phyloP scores from a whole-genome alignment of 768 basidiomycete species.

The Suillus decipiens region DNA sequence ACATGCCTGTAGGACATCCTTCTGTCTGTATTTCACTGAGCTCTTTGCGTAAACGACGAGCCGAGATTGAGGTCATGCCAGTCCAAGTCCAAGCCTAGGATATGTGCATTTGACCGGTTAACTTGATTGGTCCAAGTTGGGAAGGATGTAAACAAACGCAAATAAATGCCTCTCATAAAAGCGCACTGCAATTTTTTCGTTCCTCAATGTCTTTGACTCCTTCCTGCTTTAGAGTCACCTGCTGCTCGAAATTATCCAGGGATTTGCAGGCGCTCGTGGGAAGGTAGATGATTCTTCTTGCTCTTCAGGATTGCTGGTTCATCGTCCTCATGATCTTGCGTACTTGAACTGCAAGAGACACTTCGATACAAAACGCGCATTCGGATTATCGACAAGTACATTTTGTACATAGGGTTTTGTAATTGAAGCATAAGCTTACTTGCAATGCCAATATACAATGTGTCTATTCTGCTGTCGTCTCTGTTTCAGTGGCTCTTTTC shows the following conservation, averaged over 20 bases:
- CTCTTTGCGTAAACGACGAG: constrained; percentile 70
- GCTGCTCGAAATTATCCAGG: constrained; percentile 42
- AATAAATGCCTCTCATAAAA: constrained; percentile 36
- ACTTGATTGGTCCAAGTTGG: constrained; percentile 12
- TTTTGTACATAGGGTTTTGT: background rate
- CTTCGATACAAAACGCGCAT: background rate
- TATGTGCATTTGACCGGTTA: constrained; percentile 5
- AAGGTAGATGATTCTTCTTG: constrained; percentile 51
- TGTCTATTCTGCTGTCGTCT: constrained; percentile 19
- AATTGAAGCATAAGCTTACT: background rate
- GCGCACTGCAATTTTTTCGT: constrained; percentile 12
- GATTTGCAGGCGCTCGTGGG: constrained; percentile 68
- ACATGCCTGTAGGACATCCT: constrained; percentile 63
- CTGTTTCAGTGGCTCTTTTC: constrained; percentile 44
- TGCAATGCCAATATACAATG: background rate
- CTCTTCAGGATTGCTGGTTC: constrained; percentile 20
- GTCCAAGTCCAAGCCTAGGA: constrained; percentile 19
- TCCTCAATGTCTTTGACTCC: constrained; percentile 39
- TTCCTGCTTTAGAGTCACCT: constrained; percentile 77
- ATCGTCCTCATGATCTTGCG: constrained; percentile 6
- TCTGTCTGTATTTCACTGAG: constrained; percentile 65
- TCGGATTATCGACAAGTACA: background rate
- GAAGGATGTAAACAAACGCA: constrained; percentile 38
- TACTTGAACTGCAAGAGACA: constrained; percentile 14
- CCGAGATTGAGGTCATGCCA: constrained; percentile 62